Percentiles rank a stretch among this genome's conserved stretches.
Evolutionary conservation across 1,284 basidiomycete genomes (phyloP).

Genomic region (Pseudozyma tsukubaensis): DNA sequence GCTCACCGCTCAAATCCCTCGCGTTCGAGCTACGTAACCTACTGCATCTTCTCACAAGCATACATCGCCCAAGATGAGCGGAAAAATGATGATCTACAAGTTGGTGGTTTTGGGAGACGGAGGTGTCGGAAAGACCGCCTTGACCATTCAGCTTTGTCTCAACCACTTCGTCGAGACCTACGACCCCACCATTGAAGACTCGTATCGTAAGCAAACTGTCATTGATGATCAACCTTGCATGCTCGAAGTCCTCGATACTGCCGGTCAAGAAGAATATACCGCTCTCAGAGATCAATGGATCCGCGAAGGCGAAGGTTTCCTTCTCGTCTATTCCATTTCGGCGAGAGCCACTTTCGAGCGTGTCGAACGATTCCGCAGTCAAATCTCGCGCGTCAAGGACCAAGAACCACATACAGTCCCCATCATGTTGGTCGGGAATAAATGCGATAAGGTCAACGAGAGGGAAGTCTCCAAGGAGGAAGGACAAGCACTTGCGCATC

Average conservation of each 20-base stretch:
- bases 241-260: conserved; percentile 89
- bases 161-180: conserved; percentile 65
- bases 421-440: conserved; percentile 88
- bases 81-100: conserved; percentile 74
- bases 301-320: conserved; percentile 70
- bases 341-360: conserved; percentile 69
- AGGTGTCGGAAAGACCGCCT: conserved; percentile 95
- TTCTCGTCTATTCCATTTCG: conserved; percentile 70
- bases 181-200: conserved; percentile 70
- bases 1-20: no score
- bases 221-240: conserved; percentile 70
- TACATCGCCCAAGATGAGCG: conserved; percentile 39
- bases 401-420: conserved; percentile 72
- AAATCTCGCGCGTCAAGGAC: conserved; percentile 68
- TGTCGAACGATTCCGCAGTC: conserved; percentile 68
- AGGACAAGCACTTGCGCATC: conserved; percentile 66
- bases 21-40: no score
- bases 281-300: conserved; percentile 70
- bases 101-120: conserved; percentile 95
- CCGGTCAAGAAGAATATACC: conserved; percentile 78
- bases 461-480: conserved; percentile 76
- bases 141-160: conserved; percentile 77
- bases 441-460: conserved; percentile 83
- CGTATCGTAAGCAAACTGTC: conserved; percentile 69
- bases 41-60: neutral